Percentiles rank a stretch among this genome's conserved stretches.
These are phyloP conservation scores for Gossypium thurberi DNA, from an alignment of 345 rosid species.

Conservation along the genomic window DNA sequence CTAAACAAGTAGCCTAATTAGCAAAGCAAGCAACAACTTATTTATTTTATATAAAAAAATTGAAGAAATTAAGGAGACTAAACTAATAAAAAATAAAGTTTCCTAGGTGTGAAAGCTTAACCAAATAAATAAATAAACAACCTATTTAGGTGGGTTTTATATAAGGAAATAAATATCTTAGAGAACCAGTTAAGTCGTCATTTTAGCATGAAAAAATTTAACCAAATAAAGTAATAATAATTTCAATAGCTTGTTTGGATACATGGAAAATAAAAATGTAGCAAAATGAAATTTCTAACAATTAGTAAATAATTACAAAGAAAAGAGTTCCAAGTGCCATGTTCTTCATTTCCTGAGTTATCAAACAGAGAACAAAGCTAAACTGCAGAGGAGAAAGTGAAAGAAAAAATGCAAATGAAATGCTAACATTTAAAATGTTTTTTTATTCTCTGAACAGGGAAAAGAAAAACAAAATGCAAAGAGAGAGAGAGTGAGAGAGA, in stretches of 20 bases:
- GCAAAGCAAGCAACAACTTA: background rate
- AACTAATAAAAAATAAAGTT: background rate
- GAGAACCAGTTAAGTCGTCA: background rate
- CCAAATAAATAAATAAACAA: too few species aligned
- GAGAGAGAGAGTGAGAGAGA: slow-evolving; percentile 10
- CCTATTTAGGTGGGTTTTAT: background rate
- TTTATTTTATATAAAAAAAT: background rate
- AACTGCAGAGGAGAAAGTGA: background rate
- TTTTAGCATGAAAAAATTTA: background rate
- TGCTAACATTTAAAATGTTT: background rate
- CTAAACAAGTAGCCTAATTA: background rate
- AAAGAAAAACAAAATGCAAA: background rate
- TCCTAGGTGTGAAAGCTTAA: too few species aligned
- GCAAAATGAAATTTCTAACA: background rate
- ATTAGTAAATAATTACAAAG: background rate
- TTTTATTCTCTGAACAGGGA: background rate
- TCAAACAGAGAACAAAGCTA: slow-evolving; percentile 7
- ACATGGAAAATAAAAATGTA: slow-evolving; percentile 13
- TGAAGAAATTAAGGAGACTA: background rate
- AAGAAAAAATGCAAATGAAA: slow-evolving; percentile 7
- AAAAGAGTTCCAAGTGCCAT: background rate
- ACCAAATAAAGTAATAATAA: too few species aligned
- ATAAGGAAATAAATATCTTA: background rate
- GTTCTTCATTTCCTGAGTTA: background rate
- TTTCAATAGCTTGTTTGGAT: slow-evolving; percentile 1